These are phyloP conservation scores for Crucibulum laeve DNA, from an alignment of 768 basidiomycete species.

Conservation along the genomic window DNA sequence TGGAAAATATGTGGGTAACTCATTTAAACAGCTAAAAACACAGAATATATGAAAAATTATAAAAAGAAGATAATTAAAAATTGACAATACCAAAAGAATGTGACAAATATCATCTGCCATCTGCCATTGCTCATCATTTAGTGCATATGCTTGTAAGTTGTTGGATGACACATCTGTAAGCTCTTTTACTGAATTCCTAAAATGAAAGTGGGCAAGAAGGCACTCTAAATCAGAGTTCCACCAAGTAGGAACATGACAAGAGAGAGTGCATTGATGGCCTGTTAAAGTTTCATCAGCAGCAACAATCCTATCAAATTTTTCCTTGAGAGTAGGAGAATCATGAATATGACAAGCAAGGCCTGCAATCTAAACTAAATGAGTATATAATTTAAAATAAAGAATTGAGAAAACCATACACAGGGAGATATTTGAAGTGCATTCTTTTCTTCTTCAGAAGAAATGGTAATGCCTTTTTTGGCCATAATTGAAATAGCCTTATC, in stretches of 20 bases:
- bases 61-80: background rate
- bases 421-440: conserved; percentile 10
- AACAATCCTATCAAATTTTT: background rate
- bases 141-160: background rate
- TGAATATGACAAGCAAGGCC: background rate
- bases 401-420: conserved; percentile 1
- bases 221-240: background rate
- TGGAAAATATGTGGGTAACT: background rate
- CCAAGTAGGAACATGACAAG: background rate
- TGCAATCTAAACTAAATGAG: conserved; percentile 6
- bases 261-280: background rate
- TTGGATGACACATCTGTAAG: background rate
- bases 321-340: background rate
- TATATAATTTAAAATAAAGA: background rate
- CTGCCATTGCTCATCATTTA: background rate
- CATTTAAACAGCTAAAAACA: background rate
- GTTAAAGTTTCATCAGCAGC: background rate
- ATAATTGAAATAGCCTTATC: conserved; percentile 10
- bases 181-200: background rate
- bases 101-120: background rate
- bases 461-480: conserved; percentile 2
- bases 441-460: conserved; percentile 5
- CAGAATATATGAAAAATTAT: background rate
- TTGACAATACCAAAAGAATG: background rate
- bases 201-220: background rate